Percentiles rank a stretch among this genome's conserved stretches.
phyloP scores from a whole-genome alignment of 2,329 filamentous ascomycete species.

The Diaporthe citriasiana region DNA sequence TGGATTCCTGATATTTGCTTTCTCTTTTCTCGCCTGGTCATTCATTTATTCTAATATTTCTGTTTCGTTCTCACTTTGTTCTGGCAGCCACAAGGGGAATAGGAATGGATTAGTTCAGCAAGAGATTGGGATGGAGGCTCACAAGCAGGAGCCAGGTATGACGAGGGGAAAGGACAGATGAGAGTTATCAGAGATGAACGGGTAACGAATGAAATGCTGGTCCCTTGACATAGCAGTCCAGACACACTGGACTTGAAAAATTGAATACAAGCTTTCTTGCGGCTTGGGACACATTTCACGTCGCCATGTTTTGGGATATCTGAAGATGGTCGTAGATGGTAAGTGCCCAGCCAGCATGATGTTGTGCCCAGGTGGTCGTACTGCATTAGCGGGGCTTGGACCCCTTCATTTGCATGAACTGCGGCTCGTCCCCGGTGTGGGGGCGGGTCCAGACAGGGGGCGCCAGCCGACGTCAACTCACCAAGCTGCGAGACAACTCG shows the following conservation, averaged over 20 bases:
- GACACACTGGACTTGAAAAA: background rate
- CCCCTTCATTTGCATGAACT: conserved; percentile 26
- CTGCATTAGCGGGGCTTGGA: conserved; percentile 20
- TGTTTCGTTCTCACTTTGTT: background rate
- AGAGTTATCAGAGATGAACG: background rate
- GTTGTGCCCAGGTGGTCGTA: background rate
- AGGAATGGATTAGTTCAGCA: background rate
- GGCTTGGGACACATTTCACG: background rate
- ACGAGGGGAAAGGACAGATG: background rate
- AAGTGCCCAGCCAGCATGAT: background rate
- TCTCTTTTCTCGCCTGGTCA: background rate
- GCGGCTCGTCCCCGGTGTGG: conserved; percentile 32
- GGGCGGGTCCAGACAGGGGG: conserved; percentile 33
- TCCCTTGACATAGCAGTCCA: background rate
- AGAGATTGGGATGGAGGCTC: background rate
- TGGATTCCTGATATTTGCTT: background rate
- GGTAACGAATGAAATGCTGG: background rate
- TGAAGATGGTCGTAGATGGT: background rate
- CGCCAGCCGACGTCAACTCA: conserved; percentile 35
- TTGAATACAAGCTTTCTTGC: background rate
- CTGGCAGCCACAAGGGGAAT: background rate
- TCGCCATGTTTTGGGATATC: background rate
- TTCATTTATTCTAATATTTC: background rate
- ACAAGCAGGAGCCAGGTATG: background rate
- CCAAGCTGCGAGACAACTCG: background rate